Conservation (phyloP, 805 yeast species). For the Candida suzukii region DNA sequence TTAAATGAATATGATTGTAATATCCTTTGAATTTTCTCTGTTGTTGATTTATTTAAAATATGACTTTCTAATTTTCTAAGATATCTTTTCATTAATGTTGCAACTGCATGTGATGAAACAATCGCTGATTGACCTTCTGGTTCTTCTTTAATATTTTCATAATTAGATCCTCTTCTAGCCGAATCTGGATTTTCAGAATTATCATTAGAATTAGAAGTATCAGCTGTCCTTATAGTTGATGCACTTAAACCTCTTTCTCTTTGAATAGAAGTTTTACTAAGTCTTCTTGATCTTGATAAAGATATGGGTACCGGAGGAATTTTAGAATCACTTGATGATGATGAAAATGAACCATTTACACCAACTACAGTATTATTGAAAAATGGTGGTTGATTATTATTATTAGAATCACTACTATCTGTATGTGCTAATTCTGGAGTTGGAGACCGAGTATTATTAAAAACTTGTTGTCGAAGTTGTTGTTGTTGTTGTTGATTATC, state of each 20-base stretch:
- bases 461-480: neutral
- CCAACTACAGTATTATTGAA: no score
- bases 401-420: no score
- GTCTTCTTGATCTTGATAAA: neutral
- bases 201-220: neutral
- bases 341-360: neutral
- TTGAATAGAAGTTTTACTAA: neutral
- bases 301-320: no score
- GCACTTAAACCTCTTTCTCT: neutral
- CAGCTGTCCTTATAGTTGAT: neutral
- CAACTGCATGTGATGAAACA: constrained; percentile 48
- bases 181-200: neutral
- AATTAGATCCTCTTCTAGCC: neutral
- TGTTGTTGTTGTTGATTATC: neutral
- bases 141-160: neutral
- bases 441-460: neutral
- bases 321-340: neutral
- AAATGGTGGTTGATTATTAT: no score
- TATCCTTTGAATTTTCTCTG: constrained; percentile 6
- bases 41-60: neutral
- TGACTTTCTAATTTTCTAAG: constrained; percentile 59
- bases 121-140: neutral
- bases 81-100: constrained; percentile 75
- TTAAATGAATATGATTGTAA: constrained; percentile 10
- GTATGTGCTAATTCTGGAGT: neutral